Evolutionary conservation across 1,139 yeast species (phyloP).

Genomic region (Tardiomyces depauwii): DNA sequence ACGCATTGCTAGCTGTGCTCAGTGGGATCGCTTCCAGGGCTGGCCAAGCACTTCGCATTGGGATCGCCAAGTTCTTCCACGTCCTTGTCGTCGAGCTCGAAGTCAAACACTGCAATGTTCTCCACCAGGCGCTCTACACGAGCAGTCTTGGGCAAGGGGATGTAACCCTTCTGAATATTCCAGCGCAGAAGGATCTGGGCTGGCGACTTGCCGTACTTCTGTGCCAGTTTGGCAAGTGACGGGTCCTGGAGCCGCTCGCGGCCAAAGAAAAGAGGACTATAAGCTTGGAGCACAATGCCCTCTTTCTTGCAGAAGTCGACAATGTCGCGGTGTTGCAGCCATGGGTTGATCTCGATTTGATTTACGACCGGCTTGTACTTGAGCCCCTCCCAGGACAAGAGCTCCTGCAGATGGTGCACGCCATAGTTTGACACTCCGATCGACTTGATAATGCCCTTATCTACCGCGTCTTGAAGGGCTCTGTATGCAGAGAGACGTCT

Average conservation of each 20-base stretch:
- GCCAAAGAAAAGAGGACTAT: constrained; percentile 17
- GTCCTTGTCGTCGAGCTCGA: constrained; percentile 39
- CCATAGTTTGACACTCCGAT: constrained; percentile 70
- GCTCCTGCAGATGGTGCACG: constrained; percentile 45
- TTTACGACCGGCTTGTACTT: constrained; percentile 39
- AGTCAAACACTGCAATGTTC: constrained; percentile 26
- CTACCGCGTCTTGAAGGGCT: constrained; percentile 32
- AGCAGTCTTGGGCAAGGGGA: constrained; percentile 62
- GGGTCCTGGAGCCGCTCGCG: constrained; percentile 19
- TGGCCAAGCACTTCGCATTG: constrained; percentile 20
- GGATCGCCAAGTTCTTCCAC: constrained; percentile 34
- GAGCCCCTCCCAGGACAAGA: constrained; percentile 41
- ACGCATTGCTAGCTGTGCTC: constrained; percentile 2
- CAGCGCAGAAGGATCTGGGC: constrained; percentile 47
- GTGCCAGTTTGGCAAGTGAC: constrained; percentile 38
- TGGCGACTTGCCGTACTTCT: constrained; percentile 39
- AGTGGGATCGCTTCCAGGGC: constrained; percentile 16
- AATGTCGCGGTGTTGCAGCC: constrained; percentile 20
- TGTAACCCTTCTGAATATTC: constrained; percentile 55
- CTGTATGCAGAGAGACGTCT: constrained; percentile 33
- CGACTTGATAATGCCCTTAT: constrained; percentile 18
- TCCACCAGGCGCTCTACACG: constrained; percentile 36
- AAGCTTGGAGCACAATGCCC: constrained; percentile 10
- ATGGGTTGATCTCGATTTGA: constrained; percentile 56
- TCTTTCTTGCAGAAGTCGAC: constrained; percentile 8